Evolutionary conservation across 768 basidiomycete genomes (phyloP).

Genomic region (Boletus subparvulus): DNA sequence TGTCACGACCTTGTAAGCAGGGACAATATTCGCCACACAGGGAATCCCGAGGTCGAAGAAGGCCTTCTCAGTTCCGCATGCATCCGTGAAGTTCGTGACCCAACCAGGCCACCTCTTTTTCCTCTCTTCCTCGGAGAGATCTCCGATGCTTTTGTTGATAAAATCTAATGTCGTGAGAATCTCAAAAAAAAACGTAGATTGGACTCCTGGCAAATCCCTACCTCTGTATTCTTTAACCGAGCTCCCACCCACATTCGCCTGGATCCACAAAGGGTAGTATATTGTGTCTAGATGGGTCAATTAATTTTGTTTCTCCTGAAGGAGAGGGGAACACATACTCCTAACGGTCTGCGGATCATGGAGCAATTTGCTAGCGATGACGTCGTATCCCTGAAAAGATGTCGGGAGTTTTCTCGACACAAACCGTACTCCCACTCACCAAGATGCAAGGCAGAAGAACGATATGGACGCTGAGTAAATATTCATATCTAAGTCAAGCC

Average conservation of each 20-base stretch:
- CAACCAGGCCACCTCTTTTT: background rate
- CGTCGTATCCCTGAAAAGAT: background rate
- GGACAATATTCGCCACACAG: background rate
- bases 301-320: background rate
- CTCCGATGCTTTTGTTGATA: background rate
- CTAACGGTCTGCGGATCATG: background rate
- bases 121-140: background rate
- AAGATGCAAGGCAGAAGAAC: conserved; percentile 5
- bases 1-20: background rate
- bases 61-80: background rate
- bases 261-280: background rate
- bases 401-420: background rate
- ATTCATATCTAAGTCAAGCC: background rate
- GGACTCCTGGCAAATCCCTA: background rate
- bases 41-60: background rate
- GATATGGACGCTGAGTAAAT: background rate
- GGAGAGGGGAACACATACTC: background rate
- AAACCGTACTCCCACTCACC: background rate
- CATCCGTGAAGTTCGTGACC: background rate
- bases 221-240: background rate
- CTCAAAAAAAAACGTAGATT: background rate
- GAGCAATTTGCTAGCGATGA: background rate
- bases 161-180: background rate
- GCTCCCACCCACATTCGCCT: background rate
- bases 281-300: background rate